phyloP scores from a whole-genome alignment of 768 basidiomycete genomes.

The Trametopsis cervina region DNA sequence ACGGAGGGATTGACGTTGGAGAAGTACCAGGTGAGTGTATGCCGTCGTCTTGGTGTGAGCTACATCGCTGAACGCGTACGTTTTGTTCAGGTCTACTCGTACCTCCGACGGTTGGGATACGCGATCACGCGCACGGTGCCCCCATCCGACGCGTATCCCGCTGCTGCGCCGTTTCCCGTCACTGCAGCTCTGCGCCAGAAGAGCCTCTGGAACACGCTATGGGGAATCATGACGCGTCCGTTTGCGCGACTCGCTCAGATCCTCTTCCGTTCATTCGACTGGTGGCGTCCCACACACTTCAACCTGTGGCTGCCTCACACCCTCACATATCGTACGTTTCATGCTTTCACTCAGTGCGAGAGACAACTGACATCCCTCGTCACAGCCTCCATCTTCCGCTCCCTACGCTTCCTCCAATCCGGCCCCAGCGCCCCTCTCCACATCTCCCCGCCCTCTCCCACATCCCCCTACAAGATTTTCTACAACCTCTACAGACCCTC shows the following conservation, averaged over 20 bases:
- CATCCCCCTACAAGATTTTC: slow-evolving; percentile 74
- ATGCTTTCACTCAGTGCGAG: slow-evolving; percentile 6
- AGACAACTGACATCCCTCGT: not conserved
- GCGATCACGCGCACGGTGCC: slow-evolving; percentile 70
- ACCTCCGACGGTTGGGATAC: slow-evolving; percentile 89
- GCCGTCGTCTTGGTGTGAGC: not conserved
- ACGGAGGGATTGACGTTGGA: slow-evolving; percentile 73
- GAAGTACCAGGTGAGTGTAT: slow-evolving; percentile 70
- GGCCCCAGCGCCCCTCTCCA: slow-evolving; percentile 50
- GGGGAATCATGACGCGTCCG: slow-evolving; percentile 23
- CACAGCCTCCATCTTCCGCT: slow-evolving; percentile 59
- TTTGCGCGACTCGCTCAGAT: slow-evolving; percentile 25
- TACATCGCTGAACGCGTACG: not conserved
- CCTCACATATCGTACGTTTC: slow-evolving; percentile 44
- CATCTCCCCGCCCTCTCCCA: slow-evolving; percentile 17
- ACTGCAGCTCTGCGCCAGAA: slow-evolving; percentile 14
- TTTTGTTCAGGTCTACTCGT: slow-evolving; percentile 71
- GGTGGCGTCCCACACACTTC: slow-evolving; percentile 60
- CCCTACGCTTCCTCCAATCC: slow-evolving; percentile 65
- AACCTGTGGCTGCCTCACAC: slow-evolving; percentile 41
- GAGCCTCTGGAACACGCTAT: slow-evolving; percentile 30
- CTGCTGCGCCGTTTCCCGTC: slow-evolving; percentile 31
- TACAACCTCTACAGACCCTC: slow-evolving; percentile 90
- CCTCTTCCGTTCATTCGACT: slow-evolving; percentile 36
- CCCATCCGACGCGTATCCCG: slow-evolving; percentile 47